Conservation (phyloP, 2,329 filamentous ascomycete genomes). For the Sclerotinia sclerotiorum region DNA sequence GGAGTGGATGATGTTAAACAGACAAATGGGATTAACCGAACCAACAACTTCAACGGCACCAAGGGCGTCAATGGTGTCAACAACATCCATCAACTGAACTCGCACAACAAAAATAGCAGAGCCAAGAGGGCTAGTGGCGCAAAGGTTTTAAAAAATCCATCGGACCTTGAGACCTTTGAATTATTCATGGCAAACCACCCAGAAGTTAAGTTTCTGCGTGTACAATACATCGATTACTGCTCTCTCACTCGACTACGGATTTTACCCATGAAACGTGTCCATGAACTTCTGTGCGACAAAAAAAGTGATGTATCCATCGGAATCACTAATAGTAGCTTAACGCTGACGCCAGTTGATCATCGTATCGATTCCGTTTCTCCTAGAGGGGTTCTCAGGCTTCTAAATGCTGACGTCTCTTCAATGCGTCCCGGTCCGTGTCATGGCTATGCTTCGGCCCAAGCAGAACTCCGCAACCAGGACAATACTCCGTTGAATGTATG, state of each 20-base stretch:
- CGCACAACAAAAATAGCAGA: background rate
- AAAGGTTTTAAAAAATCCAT: background rate
- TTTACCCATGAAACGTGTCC: constrained; percentile 61
- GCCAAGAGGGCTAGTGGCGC: background rate
- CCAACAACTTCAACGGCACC: background rate
- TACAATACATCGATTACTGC: constrained; percentile 81
- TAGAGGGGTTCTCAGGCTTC: constrained; percentile 64
- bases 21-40: background rate
- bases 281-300: constrained; percentile 45
- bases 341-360: constrained; percentile 66
- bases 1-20: background rate
- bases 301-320: constrained; percentile 47
- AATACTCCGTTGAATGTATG: constrained; percentile 56
- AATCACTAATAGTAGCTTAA: constrained; percentile 63
- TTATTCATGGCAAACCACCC: constrained; percentile 52
- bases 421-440: constrained; percentile 59
- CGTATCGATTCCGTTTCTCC: constrained; percentile 54
- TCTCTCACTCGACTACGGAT: constrained; percentile 65
- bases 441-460: constrained; percentile 64
- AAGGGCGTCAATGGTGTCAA: background rate
- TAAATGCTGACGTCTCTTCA: constrained; percentile 65
- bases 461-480: constrained; percentile 61
- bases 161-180: constrained; percentile 34
- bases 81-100: background rate
- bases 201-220: constrained; percentile 63